These are phyloP conservation scores for Malassezia brasiliensis DNA, from an alignment of 1,284 basidiomycete species.

Conservation along the genomic window DNA sequence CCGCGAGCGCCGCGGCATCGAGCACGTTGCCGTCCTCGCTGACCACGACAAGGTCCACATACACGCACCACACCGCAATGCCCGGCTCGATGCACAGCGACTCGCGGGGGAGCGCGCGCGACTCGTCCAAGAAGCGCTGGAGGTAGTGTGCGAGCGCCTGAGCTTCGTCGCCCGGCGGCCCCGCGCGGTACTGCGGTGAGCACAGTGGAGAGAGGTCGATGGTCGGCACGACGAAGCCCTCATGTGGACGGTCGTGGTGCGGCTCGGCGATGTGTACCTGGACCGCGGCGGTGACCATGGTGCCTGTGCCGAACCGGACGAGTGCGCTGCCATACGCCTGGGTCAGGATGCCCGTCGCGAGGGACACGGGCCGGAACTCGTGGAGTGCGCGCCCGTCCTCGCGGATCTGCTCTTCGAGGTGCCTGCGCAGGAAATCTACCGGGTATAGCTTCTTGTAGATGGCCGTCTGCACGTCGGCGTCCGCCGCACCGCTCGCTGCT, in stretches of 20 bases:
- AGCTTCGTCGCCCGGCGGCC: constrained; percentile 58
- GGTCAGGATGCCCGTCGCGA: constrained; percentile 4
- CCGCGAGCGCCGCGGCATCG: constrained; percentile 77
- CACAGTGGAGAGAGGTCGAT: constrained; percentile 84
- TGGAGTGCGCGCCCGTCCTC: constrained; percentile 14
- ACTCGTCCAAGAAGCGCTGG: constrained; percentile 56
- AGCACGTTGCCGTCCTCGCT: constrained; percentile 94
- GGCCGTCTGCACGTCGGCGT: constrained; percentile 4
- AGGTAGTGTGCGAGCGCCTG: constrained; percentile 25
- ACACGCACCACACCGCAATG: constrained; percentile 78
- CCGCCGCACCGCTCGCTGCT: neutral
- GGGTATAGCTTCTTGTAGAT: constrained; percentile 18
- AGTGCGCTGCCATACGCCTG: constrained; percentile 13
- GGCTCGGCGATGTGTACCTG: constrained; percentile 7
- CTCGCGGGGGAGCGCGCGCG: constrained; percentile 54
- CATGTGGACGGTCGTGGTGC: constrained; percentile 3
- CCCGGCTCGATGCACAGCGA: constrained; percentile 70
- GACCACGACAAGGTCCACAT: constrained; percentile 85
- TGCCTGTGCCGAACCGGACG: constrained; percentile 12
- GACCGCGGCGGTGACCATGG: constrained; percentile 14
- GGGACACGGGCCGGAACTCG: neutral
- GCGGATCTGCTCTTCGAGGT: constrained; percentile 12
- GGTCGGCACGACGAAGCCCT: constrained; percentile 55
- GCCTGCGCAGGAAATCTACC: constrained; percentile 9
- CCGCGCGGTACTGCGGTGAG: constrained; percentile 83